phyloP scores from a whole-genome alignment of 1,284 basidiomycete genomes.

The Volvariella surrecta region DNA sequence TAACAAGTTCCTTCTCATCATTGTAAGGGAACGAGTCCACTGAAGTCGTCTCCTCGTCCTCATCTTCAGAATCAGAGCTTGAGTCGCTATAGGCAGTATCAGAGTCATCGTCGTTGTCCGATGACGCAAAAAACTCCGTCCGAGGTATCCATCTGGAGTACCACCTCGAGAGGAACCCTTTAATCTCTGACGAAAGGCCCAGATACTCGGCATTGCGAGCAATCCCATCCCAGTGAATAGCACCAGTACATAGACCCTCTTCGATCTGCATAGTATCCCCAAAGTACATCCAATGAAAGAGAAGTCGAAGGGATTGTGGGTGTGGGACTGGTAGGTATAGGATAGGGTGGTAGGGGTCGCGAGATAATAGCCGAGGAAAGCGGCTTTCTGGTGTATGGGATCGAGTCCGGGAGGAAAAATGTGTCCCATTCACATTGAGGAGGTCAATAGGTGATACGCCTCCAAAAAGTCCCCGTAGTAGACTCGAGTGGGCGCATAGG shows the following conservation, averaged over 20 bases:
- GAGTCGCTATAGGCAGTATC: slow-evolving; percentile 25
- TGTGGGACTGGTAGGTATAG: slow-evolving; percentile 74
- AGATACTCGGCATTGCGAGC: slow-evolving; percentile 79
- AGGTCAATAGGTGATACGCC: slow-evolving; percentile 56
- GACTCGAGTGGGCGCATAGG: slow-evolving; percentile 62
- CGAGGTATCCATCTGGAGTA: slow-evolving; percentile 47
- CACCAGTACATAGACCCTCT: slow-evolving; percentile 47
- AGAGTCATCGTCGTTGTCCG: slow-evolving; percentile 17
- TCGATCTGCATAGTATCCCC: slow-evolving; percentile 53
- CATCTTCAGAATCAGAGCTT: slow-evolving; percentile 14
- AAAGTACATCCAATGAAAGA: slow-evolving; percentile 76
- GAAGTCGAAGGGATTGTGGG: slow-evolving; percentile 57
- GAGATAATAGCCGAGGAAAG: slow-evolving; percentile 58
- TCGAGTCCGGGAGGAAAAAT: slow-evolving; percentile 17
- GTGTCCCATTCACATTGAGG: slow-evolving; percentile 28
- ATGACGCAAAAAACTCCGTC: slow-evolving; percentile 14
- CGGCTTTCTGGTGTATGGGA: slow-evolving; percentile 29
- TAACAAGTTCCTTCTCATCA: slow-evolving; percentile 23
- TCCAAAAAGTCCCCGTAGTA: slow-evolving; percentile 59
- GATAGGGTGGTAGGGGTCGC: slow-evolving; percentile 51
- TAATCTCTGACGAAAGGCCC: slow-evolving; percentile 58
- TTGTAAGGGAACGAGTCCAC: slow-evolving; percentile 22
- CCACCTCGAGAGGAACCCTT: slow-evolving; percentile 59
- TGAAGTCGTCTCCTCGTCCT: slow-evolving; percentile 20
- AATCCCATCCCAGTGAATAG: slow-evolving; percentile 67